Evolutionary conservation across 2,329 filamentous ascomycete species (phyloP).

Genomic region (Ophiobolus disseminans): DNA sequence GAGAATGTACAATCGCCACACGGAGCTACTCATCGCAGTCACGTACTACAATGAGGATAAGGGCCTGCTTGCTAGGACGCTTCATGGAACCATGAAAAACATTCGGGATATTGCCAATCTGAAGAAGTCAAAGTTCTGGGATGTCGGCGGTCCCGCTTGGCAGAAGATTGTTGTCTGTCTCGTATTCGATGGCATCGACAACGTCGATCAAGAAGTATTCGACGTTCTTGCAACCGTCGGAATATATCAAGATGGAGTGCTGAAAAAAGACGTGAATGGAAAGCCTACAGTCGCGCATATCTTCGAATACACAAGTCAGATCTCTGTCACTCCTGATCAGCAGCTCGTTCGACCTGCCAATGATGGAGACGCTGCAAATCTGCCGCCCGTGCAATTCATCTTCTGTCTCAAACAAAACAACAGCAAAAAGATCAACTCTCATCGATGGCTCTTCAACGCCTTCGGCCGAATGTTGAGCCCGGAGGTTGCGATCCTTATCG

Average conservation of each 20-base stretch:
- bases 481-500: slow-evolving; percentile 93
- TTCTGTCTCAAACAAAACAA: slow-evolving; percentile 99
- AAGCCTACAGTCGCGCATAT: slow-evolving; percentile 97
- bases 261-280: slow-evolving; percentile 98
- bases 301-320: slow-evolving; percentile 97
- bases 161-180: slow-evolving; percentile 98
- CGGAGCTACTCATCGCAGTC: slow-evolving; percentile 94
- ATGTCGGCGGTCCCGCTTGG: slow-evolving; percentile 98
- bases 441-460: slow-evolving; percentile 97
- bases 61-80: slow-evolving; percentile 84
- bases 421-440: slow-evolving; percentile 99
- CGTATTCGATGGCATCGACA: slow-evolving; percentile 97
- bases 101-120: slow-evolving; percentile 98
- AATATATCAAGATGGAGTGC: slow-evolving; percentile 96
- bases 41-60: slow-evolving; percentile 99
- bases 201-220: slow-evolving; percentile 92
- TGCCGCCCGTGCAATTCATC: slow-evolving; percentile 98
- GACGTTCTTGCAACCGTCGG: slow-evolving; percentile 93
- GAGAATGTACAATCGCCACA: slow-evolving; percentile 98
- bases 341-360: slow-evolving; percentile 86
- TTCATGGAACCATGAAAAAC: slow-evolving; percentile 99
- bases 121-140: slow-evolving; percentile 99
- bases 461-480: slow-evolving; percentile 97
- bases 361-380: slow-evolving; percentile 80
- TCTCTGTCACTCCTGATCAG: slow-evolving; percentile 96